Evolutionary conservation across 768 basidiomycete species (phyloP).

Genomic region (Rhizopogon vulgaris): DNA sequence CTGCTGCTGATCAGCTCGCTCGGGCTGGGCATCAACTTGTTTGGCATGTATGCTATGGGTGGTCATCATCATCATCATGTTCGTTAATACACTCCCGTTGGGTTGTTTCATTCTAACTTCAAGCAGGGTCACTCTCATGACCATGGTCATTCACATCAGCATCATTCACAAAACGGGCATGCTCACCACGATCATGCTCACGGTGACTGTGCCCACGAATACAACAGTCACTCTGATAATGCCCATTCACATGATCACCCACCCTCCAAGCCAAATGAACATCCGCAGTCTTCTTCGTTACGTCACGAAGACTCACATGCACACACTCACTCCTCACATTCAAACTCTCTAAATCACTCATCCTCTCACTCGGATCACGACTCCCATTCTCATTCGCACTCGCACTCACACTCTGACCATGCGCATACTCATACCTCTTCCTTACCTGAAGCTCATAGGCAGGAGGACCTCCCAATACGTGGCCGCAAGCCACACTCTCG

Average conservation of each 20-base stretch:
- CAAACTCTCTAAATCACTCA: slow-evolving; percentile 18
- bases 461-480: slow-evolving; percentile 14
- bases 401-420: slow-evolving; percentile 11
- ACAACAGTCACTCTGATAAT: slow-evolving; percentile 16
- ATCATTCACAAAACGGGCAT: slow-evolving; percentile 17
- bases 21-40: slow-evolving; percentile 90
- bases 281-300: slow-evolving; percentile 18
- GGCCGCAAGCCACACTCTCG: slow-evolving; percentile 32
- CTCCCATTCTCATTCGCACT: slow-evolving; percentile 10
- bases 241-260: slow-evolving; percentile 19
- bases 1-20: slow-evolving; percentile 83
- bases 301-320: slow-evolving; percentile 18
- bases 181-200: slow-evolving; percentile 29
- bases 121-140: slow-evolving; percentile 6
- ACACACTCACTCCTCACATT: slow-evolving; percentile 13
- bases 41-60: slow-evolving; percentile 99
- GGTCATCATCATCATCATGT: slow-evolving; percentile 87
- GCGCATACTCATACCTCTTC: slow-evolving; percentile 10
- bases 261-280: slow-evolving; percentile 12
- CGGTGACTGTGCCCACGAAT: slow-evolving; percentile 23
- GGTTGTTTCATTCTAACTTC: slow-evolving; percentile 1
- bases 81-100: slow-evolving; percentile 16
- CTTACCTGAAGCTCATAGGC: background rate
- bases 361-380: slow-evolving; percentile 22
- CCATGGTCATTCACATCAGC: slow-evolving; percentile 15